Evolutionary conservation across 352 stramenopile species (phyloP), one percentile per base, ranked within the genome.

Genomic region (Elongisporangium prolatum): DNA sequence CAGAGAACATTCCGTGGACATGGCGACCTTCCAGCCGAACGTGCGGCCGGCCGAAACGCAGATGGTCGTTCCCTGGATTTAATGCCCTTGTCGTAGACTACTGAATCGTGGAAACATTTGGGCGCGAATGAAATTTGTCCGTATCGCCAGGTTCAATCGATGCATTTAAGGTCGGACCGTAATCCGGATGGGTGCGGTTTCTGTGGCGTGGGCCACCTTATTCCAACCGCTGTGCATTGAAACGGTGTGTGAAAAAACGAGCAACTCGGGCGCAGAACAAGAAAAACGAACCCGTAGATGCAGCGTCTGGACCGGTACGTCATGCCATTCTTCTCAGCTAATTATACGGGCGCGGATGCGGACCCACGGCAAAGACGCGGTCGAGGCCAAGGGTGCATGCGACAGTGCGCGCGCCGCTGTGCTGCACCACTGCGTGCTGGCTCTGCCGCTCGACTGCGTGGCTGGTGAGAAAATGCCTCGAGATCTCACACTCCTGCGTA

Each of bases 401-500:
- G 34, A 44, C 34, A 44, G 34, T 44, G 11, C 34, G 34, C 34
- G 34, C 11, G 34, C 34, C 13, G 28, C 28, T 38, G n/a, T 44
- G 34, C 4, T 7, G 24, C 9, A 14, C 10, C 10, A 17, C 10
- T 44, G 34, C 34, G 28, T 44, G 34, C 34, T 44, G 34, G 34
- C 34, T 44, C 34, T 44, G 34, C 4, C 24, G 24, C 9, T 40
- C 10, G 34, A 17, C 10, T 44, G 34, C 34, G 28, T 44, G 7
- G 24, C 24, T 34, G 2, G 34, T 13, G 11, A 17, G 34, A 44
- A 13, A 44, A 44, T 44, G 34, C 5, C 34, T 44, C 34, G 34
- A 44, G 67, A 77, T 49, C 70, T 77, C 21, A 56, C 62, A 48
- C 50, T 75, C 54, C 55, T 75, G 56, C 64, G 57, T 47, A 61